These are phyloP conservation scores for Lagenidium giganteum DNA, from an alignment of 352 stramenopile species.

Conservation along the genomic window DNA sequence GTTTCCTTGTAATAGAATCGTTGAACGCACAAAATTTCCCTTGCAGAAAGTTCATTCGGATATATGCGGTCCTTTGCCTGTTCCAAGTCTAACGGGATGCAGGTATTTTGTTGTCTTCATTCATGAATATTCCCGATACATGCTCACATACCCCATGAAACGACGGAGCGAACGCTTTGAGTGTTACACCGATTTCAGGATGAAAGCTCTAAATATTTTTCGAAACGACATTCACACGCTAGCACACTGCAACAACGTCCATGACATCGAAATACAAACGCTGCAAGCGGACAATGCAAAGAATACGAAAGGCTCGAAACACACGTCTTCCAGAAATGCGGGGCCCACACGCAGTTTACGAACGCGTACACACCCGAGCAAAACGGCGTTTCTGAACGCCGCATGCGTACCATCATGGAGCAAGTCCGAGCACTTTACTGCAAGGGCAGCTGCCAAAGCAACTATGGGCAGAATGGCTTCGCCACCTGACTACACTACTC, in stretches of 20 bases:
- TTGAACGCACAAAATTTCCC: conserved; percentile 14
- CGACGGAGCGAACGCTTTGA: neutral
- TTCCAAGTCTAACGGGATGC: conserved; percentile 2
- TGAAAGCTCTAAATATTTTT: conserved; percentile 8
- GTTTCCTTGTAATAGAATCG: conserved; percentile 15
- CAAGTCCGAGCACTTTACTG: conserved; percentile 2
- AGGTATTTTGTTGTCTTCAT: conserved; percentile 10
- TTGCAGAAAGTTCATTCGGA: conserved; percentile 9
- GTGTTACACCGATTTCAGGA: conserved; percentile 5
- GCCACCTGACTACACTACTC: conserved; percentile 3
- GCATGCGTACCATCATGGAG: conserved; percentile 3
- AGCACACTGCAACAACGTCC: neutral
- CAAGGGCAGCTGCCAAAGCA: neutral
- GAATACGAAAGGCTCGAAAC: conserved; percentile 8
- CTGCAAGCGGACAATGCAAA: conserved; percentile 11
- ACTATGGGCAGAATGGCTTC: conserved; percentile 9
- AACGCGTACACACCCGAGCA: conserved; percentile 1
- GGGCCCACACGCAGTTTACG: conserved; percentile 1
- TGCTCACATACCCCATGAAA: conserved; percentile 4
- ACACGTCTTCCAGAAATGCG: conserved; percentile 1
- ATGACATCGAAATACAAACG: conserved; percentile 2
- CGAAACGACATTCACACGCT: neutral
- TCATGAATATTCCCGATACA: conserved; percentile 5
- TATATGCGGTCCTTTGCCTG: conserved; percentile 4
- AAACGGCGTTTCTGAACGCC: conserved; percentile 1